Percentiles rank a stretch among this genome's conserved stretches.
These are phyloP conservation scores for Rhodocollybia butyracea DNA, from an alignment of 768 basidiomycete genomes.

Conservation along the genomic window DNA sequence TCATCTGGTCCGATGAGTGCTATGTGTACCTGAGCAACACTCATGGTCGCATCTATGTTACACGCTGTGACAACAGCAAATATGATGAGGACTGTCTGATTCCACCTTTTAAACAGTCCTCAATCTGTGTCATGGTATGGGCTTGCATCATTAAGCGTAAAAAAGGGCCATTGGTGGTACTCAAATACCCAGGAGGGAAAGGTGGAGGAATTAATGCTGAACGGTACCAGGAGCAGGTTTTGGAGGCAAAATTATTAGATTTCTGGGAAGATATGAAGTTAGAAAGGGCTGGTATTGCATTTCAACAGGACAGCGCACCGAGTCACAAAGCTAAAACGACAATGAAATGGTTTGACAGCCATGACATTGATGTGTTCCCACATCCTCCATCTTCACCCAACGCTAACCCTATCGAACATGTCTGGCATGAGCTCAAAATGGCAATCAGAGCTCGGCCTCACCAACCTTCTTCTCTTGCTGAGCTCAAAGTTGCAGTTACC, in stretches of 20 bases:
- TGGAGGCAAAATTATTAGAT: constrained; percentile 16
- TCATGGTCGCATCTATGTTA: too few species aligned
- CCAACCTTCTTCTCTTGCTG: constrained; percentile 15
- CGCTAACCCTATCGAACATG: constrained; percentile 28
- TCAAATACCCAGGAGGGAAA: constrained; percentile 24
- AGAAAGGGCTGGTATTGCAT: constrained; percentile 8
- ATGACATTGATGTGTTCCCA: constrained; percentile 19
- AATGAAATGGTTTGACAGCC: constrained; percentile 18
- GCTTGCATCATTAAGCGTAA: constrained; percentile 10
- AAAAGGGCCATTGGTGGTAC: too few species aligned
- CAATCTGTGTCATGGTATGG: background rate
- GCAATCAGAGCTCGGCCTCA: constrained; percentile 14
- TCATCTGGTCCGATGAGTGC: constrained; percentile 4
- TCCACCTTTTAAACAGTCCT: background rate
- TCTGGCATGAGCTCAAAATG: constrained; percentile 29
- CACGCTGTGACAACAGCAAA: background rate
- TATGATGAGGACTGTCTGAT: background rate
- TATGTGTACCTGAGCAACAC: too few species aligned
- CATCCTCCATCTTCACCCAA: constrained; percentile 30
- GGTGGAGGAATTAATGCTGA: constrained; percentile 19
- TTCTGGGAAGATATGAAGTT: constrained; percentile 18
- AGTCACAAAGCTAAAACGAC: constrained; percentile 20
- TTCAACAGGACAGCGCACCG: constrained; percentile 27
- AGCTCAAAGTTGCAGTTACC: constrained; percentile 15
- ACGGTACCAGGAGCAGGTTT: constrained; percentile 25